Evolutionary conservation across 2,329 filamentous ascomycete species (phyloP).

Genomic region (Curvularia lunata): DNA sequence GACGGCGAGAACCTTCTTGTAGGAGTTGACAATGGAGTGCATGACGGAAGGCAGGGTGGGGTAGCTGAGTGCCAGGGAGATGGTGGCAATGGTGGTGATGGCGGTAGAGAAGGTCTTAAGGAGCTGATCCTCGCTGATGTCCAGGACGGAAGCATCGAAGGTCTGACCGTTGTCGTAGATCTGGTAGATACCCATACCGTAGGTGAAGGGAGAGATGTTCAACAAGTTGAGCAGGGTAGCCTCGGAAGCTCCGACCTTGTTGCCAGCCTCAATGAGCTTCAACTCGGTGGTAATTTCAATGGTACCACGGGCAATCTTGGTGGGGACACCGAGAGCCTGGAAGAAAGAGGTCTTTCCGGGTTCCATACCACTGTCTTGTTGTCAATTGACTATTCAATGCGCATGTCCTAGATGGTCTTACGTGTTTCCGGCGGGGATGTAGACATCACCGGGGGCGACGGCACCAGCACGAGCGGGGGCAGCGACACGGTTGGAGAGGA

Average conservation of each 20-base stretch:
- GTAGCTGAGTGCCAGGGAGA: conserved; percentile 94
- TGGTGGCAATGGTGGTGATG: conserved; percentile 83
- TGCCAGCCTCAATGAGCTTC: conserved; percentile 92
- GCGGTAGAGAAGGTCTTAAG: conserved; percentile 80
- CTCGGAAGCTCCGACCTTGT: conserved; percentile 98
- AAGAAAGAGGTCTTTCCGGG: conserved; percentile 99
- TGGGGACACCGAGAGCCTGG: conserved; percentile 99
- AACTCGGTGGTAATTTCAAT: conserved; percentile 99
- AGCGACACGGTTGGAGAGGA: conserved; percentile 95
- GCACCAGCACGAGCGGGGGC: conserved; percentile 98
- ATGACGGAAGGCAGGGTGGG: conserved; percentile 95
- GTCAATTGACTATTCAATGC: conserved; percentile 21
- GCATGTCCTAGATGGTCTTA: conserved; percentile 23
- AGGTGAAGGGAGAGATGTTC: conserved; percentile 83
- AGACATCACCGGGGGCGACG: conserved; percentile 91
- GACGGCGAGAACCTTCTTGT: conserved; percentile 95
- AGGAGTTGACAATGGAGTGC: conserved; percentile 94
- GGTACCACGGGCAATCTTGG: conserved; percentile 99
- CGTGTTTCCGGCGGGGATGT: conserved; percentile 96
- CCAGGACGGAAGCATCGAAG: conserved; percentile 84
- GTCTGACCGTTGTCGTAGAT: conserved; percentile 98
- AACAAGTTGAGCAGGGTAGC: conserved; percentile 99
- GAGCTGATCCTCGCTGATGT: conserved; percentile 94
- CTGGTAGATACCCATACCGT: conserved; percentile 95
- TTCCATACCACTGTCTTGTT: conserved; percentile 77